These are phyloP conservation scores for Cunninghamia lanceolata DNA, from an alignment of 75 land plant species.

Conservation along the genomic window DNA sequence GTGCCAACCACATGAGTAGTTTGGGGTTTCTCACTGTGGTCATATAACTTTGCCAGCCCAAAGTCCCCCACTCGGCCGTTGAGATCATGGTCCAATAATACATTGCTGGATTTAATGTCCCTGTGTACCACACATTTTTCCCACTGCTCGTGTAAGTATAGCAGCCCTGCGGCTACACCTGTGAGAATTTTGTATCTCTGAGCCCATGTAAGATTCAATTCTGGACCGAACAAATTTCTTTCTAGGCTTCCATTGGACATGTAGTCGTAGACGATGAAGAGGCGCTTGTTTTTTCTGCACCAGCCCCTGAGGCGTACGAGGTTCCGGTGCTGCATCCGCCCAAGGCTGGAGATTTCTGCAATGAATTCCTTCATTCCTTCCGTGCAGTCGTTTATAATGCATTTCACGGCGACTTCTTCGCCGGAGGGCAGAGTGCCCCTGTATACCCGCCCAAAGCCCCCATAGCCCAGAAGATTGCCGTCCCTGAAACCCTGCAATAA, in stretches of 20 bases:
- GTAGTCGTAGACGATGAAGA: constrained; percentile 55
- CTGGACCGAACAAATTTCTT: not conserved
- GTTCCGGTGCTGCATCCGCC: constrained; percentile 41
- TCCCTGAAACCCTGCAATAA: not conserved
- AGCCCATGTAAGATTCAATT: constrained; percentile 11
- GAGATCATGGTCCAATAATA: constrained; percentile 16
- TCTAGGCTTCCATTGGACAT: constrained; percentile 45
- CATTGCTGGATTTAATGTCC: constrained; percentile 28
- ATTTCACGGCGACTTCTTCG: not conserved
- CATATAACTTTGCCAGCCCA: constrained; percentile 29
- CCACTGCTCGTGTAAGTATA: constrained; percentile 27
- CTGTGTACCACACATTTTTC: constrained; percentile 21
- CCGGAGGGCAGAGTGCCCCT: constrained; percentile 13
- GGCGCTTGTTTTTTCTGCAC: constrained; percentile 30
- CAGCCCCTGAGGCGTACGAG: constrained; percentile 46
- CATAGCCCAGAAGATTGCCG: not conserved
- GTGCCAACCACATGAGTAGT: not conserved
- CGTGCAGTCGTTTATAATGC: not conserved
- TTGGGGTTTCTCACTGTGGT: constrained; percentile 12
- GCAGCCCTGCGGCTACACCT: constrained; percentile 17
- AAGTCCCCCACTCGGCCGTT: constrained; percentile 29
- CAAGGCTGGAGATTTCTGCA: not conserved
- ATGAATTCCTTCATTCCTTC: not conserved
- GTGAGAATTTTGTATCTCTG: constrained; percentile 11
- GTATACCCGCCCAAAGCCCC: constrained; percentile 56